Evolutionary conservation across 2,329 filamentous ascomycete genomes (phyloP).

Genomic region (Orbilia ellipsospora): DNA sequence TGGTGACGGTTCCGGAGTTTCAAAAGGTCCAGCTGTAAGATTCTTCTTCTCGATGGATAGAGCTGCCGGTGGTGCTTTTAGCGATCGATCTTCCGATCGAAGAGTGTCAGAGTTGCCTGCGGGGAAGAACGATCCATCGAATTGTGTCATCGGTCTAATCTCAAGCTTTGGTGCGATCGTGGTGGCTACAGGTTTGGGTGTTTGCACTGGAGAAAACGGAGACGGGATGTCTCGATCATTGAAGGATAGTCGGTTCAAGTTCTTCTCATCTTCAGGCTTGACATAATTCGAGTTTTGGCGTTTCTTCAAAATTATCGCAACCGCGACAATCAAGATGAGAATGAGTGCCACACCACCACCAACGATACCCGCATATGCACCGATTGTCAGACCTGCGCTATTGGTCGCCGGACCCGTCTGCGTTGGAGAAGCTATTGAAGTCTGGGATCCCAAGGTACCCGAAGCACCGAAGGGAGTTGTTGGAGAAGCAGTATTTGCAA

Average conservation of each 20-base stretch:
- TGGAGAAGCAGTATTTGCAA: constrained; percentile 17
- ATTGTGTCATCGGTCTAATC: constrained; percentile 62
- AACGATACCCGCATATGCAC: constrained; percentile 75
- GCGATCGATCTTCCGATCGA: constrained; percentile 65
- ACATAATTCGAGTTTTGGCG: constrained; percentile 70
- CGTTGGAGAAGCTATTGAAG: constrained; percentile 20
- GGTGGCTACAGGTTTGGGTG: constrained; percentile 59
- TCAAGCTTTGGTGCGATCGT: constrained; percentile 64
- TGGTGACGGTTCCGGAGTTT: constrained; percentile 54
- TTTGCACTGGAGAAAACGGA: constrained; percentile 61
- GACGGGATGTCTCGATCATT: constrained; percentile 59
- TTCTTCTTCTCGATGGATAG: constrained; percentile 59
- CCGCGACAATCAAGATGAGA: constrained; percentile 72
- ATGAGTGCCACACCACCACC: constrained; percentile 81
- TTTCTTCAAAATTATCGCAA: constrained; percentile 77
- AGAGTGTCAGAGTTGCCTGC: constrained; percentile 54
- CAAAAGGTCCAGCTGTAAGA: constrained; percentile 61
- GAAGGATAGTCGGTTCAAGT: constrained; percentile 56
- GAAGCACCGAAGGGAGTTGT: constrained; percentile 23
- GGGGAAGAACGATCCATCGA: constrained; percentile 58
- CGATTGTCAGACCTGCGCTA: constrained; percentile 50
- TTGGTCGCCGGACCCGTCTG: constrained; percentile 31
- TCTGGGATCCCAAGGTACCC: constrained; percentile 25
- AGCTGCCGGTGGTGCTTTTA: constrained; percentile 61
- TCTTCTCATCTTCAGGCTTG: constrained; percentile 74